phyloP scores from a whole-genome alignment of 2,329 filamentous ascomycete genomes.

The Pyricularia sp. region DNA sequence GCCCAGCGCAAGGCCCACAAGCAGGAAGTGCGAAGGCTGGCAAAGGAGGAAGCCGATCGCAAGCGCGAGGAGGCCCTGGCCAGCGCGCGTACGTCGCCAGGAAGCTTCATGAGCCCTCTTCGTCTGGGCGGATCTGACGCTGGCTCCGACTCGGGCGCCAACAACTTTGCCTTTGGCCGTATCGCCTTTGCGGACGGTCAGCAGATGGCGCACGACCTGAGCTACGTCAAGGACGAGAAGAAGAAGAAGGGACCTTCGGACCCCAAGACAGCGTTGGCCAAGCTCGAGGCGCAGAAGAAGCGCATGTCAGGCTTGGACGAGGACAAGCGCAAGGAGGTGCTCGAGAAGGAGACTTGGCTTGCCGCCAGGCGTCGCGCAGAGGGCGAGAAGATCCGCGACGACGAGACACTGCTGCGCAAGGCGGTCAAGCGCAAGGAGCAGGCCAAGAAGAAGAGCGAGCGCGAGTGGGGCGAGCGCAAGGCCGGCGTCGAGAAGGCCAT shows the following conservation, averaged over 20 bases:
- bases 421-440: slow-evolving; percentile 88
- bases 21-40: slow-evolving; percentile 69
- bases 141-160: slow-evolving; percentile 24
- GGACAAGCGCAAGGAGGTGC: slow-evolving; percentile 73
- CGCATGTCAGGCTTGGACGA: slow-evolving; percentile 67
- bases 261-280: slow-evolving; percentile 74
- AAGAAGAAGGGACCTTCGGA: slow-evolving; percentile 73
- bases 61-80: slow-evolving; percentile 53
- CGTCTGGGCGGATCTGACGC: slow-evolving; percentile 23
- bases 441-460: slow-evolving; percentile 82
- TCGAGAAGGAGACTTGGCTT: slow-evolving; percentile 91
- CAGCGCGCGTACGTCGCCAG: slow-evolving; percentile 51
- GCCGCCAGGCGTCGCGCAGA: slow-evolving; percentile 82
- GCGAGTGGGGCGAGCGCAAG: slow-evolving; percentile 70
- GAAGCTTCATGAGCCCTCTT: slow-evolving; percentile 44
- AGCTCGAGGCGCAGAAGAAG: slow-evolving; percentile 77
- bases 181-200: slow-evolving; percentile 87
- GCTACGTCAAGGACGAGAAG: slow-evolving; percentile 38
- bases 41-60: slow-evolving; percentile 69
- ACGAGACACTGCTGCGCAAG: slow-evolving; percentile 83
- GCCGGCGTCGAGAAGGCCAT: slow-evolving; percentile 67
- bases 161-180: slow-evolving; percentile 80
- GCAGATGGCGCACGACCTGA: slow-evolving; percentile 64
- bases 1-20: slow-evolving; percentile 80
- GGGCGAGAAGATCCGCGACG: slow-evolving; percentile 72